Conservation (phyloP, 352 stramenopile genomes). For the Globisporangium nunn region DNA sequence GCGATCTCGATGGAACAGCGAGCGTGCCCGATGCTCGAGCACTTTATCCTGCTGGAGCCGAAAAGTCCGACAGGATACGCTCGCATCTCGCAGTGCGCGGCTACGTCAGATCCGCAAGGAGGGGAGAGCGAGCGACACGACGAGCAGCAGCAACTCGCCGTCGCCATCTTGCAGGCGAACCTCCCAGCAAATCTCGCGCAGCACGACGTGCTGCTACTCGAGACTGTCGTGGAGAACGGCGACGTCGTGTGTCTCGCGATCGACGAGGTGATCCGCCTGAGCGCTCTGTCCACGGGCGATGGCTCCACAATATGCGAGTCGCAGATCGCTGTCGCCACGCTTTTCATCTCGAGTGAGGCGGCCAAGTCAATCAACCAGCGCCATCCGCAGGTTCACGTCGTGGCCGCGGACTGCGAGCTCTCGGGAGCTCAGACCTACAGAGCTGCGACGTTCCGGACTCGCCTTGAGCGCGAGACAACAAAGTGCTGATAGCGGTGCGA, state of each 20-base stretch:
- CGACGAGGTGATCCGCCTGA: background rate
- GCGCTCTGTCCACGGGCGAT: background rate
- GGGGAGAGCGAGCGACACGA: background rate
- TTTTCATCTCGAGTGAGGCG: background rate
- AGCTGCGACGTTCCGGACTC: background rate
- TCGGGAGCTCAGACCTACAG: background rate
- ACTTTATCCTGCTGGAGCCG: conserved; percentile 20
- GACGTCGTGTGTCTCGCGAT: conserved; percentile 16
- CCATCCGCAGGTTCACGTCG: background rate
- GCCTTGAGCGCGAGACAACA: background rate
- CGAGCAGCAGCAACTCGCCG: background rate
- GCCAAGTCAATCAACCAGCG: background rate
- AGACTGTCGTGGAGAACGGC: conserved; percentile 22
- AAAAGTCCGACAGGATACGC: conserved; percentile 13
- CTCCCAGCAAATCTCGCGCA: conserved; percentile 21
- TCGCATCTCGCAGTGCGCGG: background rate
- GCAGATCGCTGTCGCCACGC: background rate
- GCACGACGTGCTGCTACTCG: conserved; percentile 45
- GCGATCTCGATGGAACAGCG: conserved; percentile 18
- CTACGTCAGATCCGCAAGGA: background rate
- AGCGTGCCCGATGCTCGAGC: conserved; percentile 16
- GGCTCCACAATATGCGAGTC: background rate
- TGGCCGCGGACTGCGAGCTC: background rate
- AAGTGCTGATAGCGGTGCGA: background rate
- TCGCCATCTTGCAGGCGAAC: conserved; percentile 8